A percentile compares a stretch with the other conserved stretches of the same genome.
Conservation (phyloP, 495 filamentous ascomycete genomes). For the Neurospora hispaniola region DNA sequence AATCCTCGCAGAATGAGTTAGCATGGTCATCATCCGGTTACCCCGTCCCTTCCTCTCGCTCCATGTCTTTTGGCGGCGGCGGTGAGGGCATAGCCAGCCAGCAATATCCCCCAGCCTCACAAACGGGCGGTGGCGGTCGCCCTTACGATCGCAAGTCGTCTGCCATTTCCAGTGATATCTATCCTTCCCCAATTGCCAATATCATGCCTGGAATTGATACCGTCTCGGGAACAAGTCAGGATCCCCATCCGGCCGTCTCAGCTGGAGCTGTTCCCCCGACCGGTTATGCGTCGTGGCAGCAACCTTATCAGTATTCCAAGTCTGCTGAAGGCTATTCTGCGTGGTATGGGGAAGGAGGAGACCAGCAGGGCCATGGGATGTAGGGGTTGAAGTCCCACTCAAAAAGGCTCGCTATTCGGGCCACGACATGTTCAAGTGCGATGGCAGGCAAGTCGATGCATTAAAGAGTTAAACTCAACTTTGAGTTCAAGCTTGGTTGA, state of each 20-base stretch:
- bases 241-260: conserved; percentile 27
- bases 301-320: conserved; percentile 32
- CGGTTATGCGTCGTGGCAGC: conserved; percentile 34
- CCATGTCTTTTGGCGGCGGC: conserved; percentile 34
- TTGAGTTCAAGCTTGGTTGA: background rate
- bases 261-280: conserved; percentile 29
- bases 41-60: conserved; percentile 28
- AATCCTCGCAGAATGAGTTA: conserved; percentile 23
- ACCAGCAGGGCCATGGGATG: conserved; percentile 9
- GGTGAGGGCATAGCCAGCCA: conserved; percentile 24
- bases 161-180: conserved; percentile 24
- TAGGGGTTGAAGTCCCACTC: background rate
- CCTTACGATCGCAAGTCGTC: conserved; percentile 28
- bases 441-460: background rate
- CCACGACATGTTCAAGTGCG: background rate
- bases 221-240: conserved; percentile 23
- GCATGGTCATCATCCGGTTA: conserved; percentile 26
- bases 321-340: conserved; percentile 25
- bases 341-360: conserved; percentile 31
- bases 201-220: conserved; percentile 29
- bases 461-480: background rate
- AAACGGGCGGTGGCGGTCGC: conserved; percentile 16
- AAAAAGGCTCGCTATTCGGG: background rate
- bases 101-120: conserved; percentile 24
- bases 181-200: conserved; percentile 27